phyloP scores from a whole-genome alignment of 2,329 filamentous ascomycete genomes.

The Dactylellina leptospora region DNA sequence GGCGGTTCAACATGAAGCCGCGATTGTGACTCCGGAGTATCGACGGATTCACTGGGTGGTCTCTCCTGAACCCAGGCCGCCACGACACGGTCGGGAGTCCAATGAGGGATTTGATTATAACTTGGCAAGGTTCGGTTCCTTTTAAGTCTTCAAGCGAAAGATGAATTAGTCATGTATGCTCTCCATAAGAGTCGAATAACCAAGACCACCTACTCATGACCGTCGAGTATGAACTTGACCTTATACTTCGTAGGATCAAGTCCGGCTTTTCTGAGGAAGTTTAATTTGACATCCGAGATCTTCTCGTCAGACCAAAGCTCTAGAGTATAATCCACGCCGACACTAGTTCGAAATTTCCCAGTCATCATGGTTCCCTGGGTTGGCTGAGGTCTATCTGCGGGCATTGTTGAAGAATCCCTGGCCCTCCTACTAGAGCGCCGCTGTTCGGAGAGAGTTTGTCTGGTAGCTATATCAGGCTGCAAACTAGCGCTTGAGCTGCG shows the following conservation, averaged over 20 bases:
- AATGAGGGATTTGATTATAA: neutral
- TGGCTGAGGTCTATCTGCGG: no score
- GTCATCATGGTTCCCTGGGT: slow-evolving; percentile 3
- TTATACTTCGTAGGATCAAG: slow-evolving; percentile 4
- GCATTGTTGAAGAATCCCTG: no score
- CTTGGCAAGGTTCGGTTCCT: neutral
- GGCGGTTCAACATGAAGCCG: neutral
- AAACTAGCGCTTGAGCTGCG: slow-evolving; percentile 14
- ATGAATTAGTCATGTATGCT: neutral
- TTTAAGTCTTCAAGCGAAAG: slow-evolving; percentile 1
- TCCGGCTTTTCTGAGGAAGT: neutral
- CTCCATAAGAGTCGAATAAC: neutral
- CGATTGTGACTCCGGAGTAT: neutral
- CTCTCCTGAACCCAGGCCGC: slow-evolving; percentile 5
- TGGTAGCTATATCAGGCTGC: neutral
- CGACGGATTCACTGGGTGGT: no score
- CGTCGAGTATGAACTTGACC: slow-evolving; percentile 13
- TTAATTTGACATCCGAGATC: slow-evolving; percentile 1
- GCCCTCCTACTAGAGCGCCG: slow-evolving; percentile 9
- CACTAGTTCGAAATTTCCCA: slow-evolving; percentile 6
- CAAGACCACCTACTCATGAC: slow-evolving; percentile 28
- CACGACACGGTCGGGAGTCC: slow-evolving; percentile 1
- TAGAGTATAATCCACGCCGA: neutral
- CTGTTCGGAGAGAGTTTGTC: slow-evolving; percentile 10
- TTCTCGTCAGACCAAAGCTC: slow-evolving; percentile 32